Base-by-base conservation (phyloP, 306 rosid genomes). In the Echinosophora koreensis region DNA sequence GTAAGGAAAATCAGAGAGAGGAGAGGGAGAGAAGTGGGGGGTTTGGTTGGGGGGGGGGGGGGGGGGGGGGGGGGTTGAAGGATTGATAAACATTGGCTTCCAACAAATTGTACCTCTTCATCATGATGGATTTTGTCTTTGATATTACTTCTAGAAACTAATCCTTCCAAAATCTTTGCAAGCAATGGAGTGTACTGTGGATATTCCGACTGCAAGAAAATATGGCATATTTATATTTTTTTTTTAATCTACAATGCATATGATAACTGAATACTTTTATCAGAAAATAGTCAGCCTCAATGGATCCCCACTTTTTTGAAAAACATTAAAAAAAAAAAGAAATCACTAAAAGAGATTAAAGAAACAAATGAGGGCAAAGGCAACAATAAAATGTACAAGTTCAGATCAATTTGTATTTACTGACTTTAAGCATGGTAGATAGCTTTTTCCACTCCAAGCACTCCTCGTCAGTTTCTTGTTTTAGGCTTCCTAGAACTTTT, bases 111-210 rank as follows among this genome's bases (percentile, higher is more conserved):
- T 69, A 90, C 98, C 97, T 95, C 89, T 72, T 95, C 86, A 76
- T 86, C 44, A 76, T 84, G 88, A 64, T 15, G 38, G 77, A 82
- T 79, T 84, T 83, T 88, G 74, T 89, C 97, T 85, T 82, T 82
- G 46, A 80, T 66, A 73, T 88, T 86, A 79, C 56, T 81, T 74
- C 77, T 86, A 83, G 93, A 89, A 88, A 92, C 70, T 59, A 95
- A 64, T 69, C 91, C 92, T 80, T 95, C 96, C 97, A 95, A 89
- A 76, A 90, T 82, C 81, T 87, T 92, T 49, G 93, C 91, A 83
- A 92, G 92, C 84, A 95, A 85, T 32, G 93, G 91, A 61, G 98
- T 92, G 89, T 95, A 76, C 38, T 85, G 80, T 73, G 98, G 93
- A 83, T 95, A 92, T 84, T 95, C 98, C 16, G 83, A 87, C 98